Conservation (phyloP, 2,329 filamentous ascomycete species). For the Phoma sp. region DNA sequence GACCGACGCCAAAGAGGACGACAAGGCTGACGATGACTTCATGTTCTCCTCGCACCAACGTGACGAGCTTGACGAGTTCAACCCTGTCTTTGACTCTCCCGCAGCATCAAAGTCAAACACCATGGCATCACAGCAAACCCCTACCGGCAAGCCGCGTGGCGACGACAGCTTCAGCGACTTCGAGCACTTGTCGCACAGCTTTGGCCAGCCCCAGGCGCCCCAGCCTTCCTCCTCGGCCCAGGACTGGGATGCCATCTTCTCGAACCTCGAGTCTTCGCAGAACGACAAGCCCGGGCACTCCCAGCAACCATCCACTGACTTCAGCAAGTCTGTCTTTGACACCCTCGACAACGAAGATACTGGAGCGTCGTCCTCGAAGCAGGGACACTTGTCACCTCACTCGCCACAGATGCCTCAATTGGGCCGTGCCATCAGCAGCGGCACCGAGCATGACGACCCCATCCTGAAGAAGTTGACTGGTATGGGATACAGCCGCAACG, state of each 20-base stretch:
- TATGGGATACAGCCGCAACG: constrained; percentile 82
- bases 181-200: constrained; percentile 52
- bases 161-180: constrained; percentile 60
- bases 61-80: constrained; percentile 77
- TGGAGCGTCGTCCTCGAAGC: constrained; percentile 39
- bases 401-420: constrained; percentile 51
- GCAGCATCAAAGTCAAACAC: constrained; percentile 57
- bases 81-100: constrained; percentile 77
- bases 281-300: constrained; percentile 40
- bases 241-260: constrained; percentile 96
- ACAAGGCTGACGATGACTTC: constrained; percentile 78
- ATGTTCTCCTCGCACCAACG: constrained; percentile 68
- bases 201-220: constrained; percentile 48
- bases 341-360: constrained; percentile 44
- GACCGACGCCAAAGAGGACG: constrained; percentile 79
- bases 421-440: constrained; percentile 73
- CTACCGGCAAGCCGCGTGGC: constrained; percentile 45
- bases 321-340: constrained; percentile 47
- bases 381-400: constrained; percentile 19
- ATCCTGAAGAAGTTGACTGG: constrained; percentile 86
- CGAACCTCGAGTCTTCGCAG: constrained; percentile 69
- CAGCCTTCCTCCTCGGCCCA: constrained; percentile 59
- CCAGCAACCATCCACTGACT: constrained; percentile 43
- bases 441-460: constrained; percentile 85
- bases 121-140: constrained; percentile 52